These are phyloP conservation scores for Sarocladium oryzae DNA, from an alignment of 2,329 filamentous ascomycete genomes.

Conservation along the genomic window DNA sequence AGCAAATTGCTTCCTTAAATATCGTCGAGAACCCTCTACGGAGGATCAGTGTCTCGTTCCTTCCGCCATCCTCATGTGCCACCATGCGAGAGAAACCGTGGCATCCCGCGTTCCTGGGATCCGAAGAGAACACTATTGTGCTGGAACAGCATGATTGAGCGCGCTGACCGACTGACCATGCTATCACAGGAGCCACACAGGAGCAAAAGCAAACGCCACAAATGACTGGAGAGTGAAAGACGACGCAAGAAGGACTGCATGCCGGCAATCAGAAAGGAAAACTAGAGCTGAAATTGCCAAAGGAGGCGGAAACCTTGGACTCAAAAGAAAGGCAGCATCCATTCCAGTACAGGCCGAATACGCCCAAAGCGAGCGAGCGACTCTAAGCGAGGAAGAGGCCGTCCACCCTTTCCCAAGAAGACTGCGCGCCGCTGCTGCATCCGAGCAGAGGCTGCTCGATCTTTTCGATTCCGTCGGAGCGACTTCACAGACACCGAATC, in stretches of 20 bases:
- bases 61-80: background rate
- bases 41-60: too few species aligned
- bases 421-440: too few species aligned
- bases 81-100: background rate
- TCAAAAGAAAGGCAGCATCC: background rate
- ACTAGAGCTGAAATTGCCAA: too few species aligned
- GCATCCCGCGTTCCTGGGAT: background rate
- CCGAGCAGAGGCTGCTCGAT: background rate
- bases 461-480: background rate
- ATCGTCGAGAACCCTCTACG: conserved; percentile 4
- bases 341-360: background rate
- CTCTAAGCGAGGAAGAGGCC: too few species aligned
- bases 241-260: too few species aligned
- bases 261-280: too few species aligned
- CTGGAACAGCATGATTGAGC: background rate
- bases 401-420: too few species aligned
- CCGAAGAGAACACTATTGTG: background rate
- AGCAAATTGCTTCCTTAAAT: conserved; percentile 5
- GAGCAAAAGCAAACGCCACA: too few species aligned
- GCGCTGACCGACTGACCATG: too few species aligned
- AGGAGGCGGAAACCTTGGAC: background rate
- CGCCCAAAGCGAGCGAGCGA: background rate
- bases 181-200: too few species aligned
- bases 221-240: too few species aligned
- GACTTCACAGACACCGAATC: background rate